Base-by-base conservation (phyloP, 2,329 filamentous ascomycete species). In the Colletotrichum horii region DNA sequence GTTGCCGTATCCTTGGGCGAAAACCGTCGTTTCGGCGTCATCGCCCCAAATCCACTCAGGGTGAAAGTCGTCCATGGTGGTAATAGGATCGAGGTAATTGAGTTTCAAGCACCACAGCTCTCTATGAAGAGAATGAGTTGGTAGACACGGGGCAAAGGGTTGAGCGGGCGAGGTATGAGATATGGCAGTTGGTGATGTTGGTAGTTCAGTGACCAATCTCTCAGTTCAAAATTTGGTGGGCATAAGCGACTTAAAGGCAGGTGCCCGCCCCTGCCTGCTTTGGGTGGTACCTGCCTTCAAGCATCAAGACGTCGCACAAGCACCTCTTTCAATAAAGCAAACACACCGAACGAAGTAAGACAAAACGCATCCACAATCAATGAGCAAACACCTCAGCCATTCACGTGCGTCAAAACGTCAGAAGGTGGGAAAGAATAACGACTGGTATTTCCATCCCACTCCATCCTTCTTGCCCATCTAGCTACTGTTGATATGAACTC, bases 111-210 rank as follows among this genome's bases (percentile, higher is more conserved):
- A 22, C 43, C 11, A 14, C 2, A 22, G 4, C 43, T n/a, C 1
- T 52, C 11, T 22, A 1, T 52, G n/a, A 22, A n/a, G n/a, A 24
- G n/a, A 52, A 52, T 52, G 0, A 24, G n/a, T 52, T 52, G 43
- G 43, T 52, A 22, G 43, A 52, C 11, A 4, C n/a, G 0, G 3
- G n/a, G 43, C 0, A 52, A 4, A 52, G 43, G 0, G n/a, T 7
- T 4, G 43, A 52, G 43, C 7, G 12, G n/a, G n/a, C 11, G 43
- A 52, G 43, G n/a, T 52, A 24, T 2, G 43, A 3, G 43, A 52
- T 52, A 3, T 52, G 0, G 43, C 43, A 52, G 12, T 52, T 52
- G 43, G 12, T 52, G 43, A 22, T 52, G 6, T 52, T 14, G 43
- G 2, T 52, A 52, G 6, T 52, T 22, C 43, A 52, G 43, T 7